Base-by-base conservation (phyloP, 129 eudicot species). In the Sambucus nigra region DNA sequence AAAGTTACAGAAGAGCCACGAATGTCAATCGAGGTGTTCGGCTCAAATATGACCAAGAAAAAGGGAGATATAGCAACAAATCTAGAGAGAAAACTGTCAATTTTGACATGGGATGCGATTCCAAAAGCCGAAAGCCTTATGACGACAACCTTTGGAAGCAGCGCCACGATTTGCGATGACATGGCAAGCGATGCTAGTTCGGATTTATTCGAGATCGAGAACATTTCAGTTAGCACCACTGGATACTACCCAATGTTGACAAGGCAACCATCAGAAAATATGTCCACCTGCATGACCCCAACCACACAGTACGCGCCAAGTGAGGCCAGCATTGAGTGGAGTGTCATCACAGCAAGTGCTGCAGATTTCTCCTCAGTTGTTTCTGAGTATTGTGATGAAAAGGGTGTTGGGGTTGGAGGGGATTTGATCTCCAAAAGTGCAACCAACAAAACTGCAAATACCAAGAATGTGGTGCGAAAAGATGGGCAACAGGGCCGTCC, bases 321-420 rank as follows among this genome's bases (percentile, higher is more conserved):
- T 29, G 95, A 86, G 48, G 88, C 81, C 19, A 86, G 95, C 55
- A 82, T 79, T 22, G 71, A 79, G 51, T 86, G 95, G 95, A 87
- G 88, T 42, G 94, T 79, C 15, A 72, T 82, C 32, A 87, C 94
- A 5, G 86, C 85, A 18, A 87, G 96, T 60, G 88, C 96, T 10
- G 88, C 96, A 0, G 88, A 75, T 27, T 73, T 55, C 16, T 75
- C 86, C 5, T 80, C 95, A 0, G 76, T 60, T 33, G 57, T 75
- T 45, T 72, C 84, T 0, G 91, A 80, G 13, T n/a, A n/a, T 35
- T 69, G 67, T 14, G 75, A 82, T 41, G 87, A 68, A 51, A 68
- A 59, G 47, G 52, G 57, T 2, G 29, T 51, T 24, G 42, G 55
- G 3, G 25, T 61, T 26, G 52, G 25, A 4, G 70, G 59, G 42